A percentile compares a stretch with the other conserved stretches of the same genome.
phyloP scores from a whole-genome alignment of 2,329 filamentous ascomycete species.

The Dactylellina sp. region DNA sequence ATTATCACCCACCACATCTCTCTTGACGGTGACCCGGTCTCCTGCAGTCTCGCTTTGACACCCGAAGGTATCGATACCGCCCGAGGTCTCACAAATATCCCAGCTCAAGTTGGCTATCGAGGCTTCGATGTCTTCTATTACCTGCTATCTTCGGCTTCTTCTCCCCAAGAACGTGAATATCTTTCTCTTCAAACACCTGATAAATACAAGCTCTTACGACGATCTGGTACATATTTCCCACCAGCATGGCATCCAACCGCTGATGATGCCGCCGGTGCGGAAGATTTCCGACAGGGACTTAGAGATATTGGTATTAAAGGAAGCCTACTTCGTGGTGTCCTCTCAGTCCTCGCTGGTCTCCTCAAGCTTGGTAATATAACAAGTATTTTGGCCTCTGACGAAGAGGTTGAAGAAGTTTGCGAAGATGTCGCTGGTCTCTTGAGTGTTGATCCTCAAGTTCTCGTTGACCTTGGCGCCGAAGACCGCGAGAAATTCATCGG shows the following conservation, averaged over 20 bases:
- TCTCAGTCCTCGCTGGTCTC: conserved; percentile 85
- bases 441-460: conserved; percentile 84
- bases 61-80: conserved; percentile 87
- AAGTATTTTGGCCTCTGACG: conserved; percentile 84
- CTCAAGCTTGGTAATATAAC: conserved; percentile 92
- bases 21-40: conserved; percentile 80
- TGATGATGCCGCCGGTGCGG: conserved; percentile 90
- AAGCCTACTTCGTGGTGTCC: conserved; percentile 80
- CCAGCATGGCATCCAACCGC: conserved; percentile 90
- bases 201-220: conserved; percentile 80
- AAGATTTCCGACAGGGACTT: conserved; percentile 87
- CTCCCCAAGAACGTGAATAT: conserved; percentile 87
- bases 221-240: conserved; percentile 85
- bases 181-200: conserved; percentile 81
- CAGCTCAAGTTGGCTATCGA: conserved; percentile 81
- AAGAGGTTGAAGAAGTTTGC: conserved; percentile 84
- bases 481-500: conserved; percentile 85
- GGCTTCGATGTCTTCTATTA: conserved; percentile 99
- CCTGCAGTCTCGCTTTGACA: conserved; percentile 80
- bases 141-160: conserved; percentile 89
- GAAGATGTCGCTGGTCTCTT: conserved; percentile 89
- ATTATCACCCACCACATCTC: conserved; percentile 78
- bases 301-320: conserved; percentile 96
- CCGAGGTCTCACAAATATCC: conserved; percentile 82
- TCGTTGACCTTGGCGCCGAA: conserved; percentile 81